phyloP scores from a whole-genome alignment of 2,329 filamentous ascomycete species.

The Trichoderma breve region DNA sequence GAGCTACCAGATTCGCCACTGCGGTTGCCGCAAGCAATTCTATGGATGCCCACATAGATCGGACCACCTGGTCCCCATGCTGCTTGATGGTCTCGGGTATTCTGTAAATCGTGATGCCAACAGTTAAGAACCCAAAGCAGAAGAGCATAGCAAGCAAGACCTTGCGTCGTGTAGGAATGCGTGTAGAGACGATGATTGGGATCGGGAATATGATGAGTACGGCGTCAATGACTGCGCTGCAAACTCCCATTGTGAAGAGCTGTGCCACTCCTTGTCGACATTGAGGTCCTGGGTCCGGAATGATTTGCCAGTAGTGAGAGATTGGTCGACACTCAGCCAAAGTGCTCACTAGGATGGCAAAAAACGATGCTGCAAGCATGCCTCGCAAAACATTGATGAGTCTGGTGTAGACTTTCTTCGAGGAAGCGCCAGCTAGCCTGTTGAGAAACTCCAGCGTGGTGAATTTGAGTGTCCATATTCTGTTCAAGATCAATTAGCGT shows the following conservation, averaged over 20 bases:
- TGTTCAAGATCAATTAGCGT: background rate
- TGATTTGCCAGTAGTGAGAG: slow-evolving; percentile 5
- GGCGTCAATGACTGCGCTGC: slow-evolving; percentile 2
- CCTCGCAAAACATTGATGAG: background rate
- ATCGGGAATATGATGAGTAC: slow-evolving; percentile 4
- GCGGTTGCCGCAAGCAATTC: slow-evolving; percentile 4
- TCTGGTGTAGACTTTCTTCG: background rate
- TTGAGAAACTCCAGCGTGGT: slow-evolving; percentile 6
- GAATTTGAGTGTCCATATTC: slow-evolving; percentile 6
- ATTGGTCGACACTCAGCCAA: background rate
- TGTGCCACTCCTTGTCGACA: slow-evolving; percentile 5
- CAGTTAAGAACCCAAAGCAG: background rate
- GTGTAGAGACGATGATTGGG: slow-evolving; percentile 6
- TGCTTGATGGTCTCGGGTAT: background rate
- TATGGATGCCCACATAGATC: slow-evolving; percentile 12
- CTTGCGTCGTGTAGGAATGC: slow-evolving; percentile 1
- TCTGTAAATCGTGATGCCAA: slow-evolving; percentile 1
- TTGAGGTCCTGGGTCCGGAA: background rate
- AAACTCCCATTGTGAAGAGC: slow-evolving; percentile 2
- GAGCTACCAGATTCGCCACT: slow-evolving; percentile 4
- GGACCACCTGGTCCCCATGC: background rate
- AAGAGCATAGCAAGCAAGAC: slow-evolving; percentile 4
- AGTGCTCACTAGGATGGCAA: background rate
- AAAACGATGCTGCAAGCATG: background rate
- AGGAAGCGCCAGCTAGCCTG: background rate